Evolutionary conservation across 2,329 filamentous ascomycete genomes (phyloP), one percentile per base, ranked within the genome.

Genomic region (Alternaria solani): DNA sequence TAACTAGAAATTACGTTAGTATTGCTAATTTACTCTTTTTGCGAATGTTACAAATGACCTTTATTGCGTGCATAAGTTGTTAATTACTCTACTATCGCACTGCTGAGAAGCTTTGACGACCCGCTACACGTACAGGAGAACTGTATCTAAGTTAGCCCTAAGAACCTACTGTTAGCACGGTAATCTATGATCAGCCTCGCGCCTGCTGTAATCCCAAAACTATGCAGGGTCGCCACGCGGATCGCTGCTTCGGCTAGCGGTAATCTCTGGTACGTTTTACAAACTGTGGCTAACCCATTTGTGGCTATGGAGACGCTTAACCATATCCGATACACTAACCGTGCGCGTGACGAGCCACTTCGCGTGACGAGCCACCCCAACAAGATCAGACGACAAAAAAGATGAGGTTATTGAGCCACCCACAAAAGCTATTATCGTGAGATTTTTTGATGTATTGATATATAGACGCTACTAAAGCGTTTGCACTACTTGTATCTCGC

Each of bases 1-100:
- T 57, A 57, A 36, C 39, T 51, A 44, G 51, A 51, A 32, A 51
- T 57, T 46, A 57, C 55, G 30, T 57, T 46, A 23, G 9, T 51
- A 44, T 57, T 57, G 26, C 46, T n/a, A n/a, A n/a, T n/a, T n/a
- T 57, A 16, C 55, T 16, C 47, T 57, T 57, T 23, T 36, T 51
- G 30, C 38, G 14, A 51, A 57, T 26, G 47, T 51, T 51, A 57
- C 39, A 57, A 44, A 44, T 26, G 7, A 36, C 39, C 39, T 57
- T 57, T 30, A 34, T 32, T 28, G 7, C 18, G 39, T 57, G 39
- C 25, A 41, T 44, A 1, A 26, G n/a, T n/a, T n/a, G n/a, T n/a
- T n/a, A n/a, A n/a, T n/a, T n/a, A n/a, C 54, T 16, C 46, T 57
- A 6, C 47, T 57, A 52, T 39, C 1, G 39, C 47, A 52, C 46